Percentiles rank a stretch among this genome's conserved stretches.
These are phyloP conservation scores for Coemansia sp. DNA, from an alignment of 192 early-diverging fungal genomes.

Conservation along the genomic window DNA sequence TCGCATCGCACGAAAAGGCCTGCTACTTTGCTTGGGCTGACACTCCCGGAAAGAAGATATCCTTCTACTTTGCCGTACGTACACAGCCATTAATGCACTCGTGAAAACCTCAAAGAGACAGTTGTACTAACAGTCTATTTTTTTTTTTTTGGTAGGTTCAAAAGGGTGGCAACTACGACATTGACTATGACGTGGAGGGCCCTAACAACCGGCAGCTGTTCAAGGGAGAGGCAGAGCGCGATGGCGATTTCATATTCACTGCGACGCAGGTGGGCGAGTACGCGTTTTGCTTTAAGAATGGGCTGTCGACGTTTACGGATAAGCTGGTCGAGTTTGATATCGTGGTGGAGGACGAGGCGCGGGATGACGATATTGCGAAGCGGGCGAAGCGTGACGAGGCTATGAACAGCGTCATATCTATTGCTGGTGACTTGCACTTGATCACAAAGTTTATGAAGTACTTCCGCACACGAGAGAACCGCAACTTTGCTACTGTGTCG, in stretches of 20 bases:
- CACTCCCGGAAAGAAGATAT: conserved; percentile 82
- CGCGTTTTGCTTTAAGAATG: conserved; percentile 96
- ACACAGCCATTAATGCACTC: not conserved
- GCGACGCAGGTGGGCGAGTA: conserved; percentile 87
- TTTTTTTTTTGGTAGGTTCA: conserved; percentile 70
- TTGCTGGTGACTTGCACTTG: conserved; percentile 62
- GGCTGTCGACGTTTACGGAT: conserved; percentile 90
- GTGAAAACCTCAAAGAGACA: too few species aligned
- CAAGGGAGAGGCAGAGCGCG: conserved; percentile 81
- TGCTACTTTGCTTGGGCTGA: conserved; percentile 89
- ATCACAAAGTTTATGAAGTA: conserved; percentile 83
- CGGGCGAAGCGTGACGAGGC: conserved; percentile 60
- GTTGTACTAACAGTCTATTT: not conserved
- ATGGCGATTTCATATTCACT: conserved; percentile 94
- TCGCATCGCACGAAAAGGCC: conserved; percentile 84
- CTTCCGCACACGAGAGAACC: conserved; percentile 86
- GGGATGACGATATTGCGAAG: conserved; percentile 58
- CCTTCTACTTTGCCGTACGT: conserved; percentile 97
- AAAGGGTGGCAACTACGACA: conserved; percentile 93
- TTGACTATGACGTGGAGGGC: conserved; percentile 86
- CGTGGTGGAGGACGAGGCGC: conserved; percentile 82
- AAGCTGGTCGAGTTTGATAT: conserved; percentile 97
- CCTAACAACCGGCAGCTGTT: conserved; percentile 70
- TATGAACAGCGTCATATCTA: conserved; percentile 58
- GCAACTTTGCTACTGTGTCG: conserved; percentile 86